Base-by-base conservation (phyloP, 768 basidiomycete genomes). In the Termitomyces sp. region DNA sequence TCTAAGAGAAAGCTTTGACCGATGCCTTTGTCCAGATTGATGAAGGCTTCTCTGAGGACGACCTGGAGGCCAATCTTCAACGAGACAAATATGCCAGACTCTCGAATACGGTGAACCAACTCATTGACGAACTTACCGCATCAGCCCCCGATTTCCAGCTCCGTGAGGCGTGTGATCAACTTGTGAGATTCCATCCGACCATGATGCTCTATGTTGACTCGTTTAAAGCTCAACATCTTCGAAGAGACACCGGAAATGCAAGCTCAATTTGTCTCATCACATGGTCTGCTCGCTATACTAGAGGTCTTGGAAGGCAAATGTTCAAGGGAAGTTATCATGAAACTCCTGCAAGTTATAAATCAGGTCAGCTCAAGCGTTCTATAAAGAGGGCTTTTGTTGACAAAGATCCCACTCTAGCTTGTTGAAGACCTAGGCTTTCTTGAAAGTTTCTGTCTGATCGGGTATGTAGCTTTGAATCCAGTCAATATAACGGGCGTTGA, bases 381-480 rank as follows among this genome's bases (percentile, higher is more conserved):
- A 5, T 5, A 26, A 14, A 28, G 15, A 35, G 21, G n/a, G 31
- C n/a, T 47, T 23, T 15, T 21, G 2, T n/a, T 49, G n/a, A 51
- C 12, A 28, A n/a, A 28, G 40, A 19, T 56, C 30, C 26, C 40
- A 21, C 50, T 28, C 26, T n/a, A 86, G 85, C 75, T 86, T 40
- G 84, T 85, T 37, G 78, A 80, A 5, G 94, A 98, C 64, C 77
- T 92, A 26, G 89, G 86, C 3, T 87, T 91, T 65, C 72, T 98
- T 64, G 97, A 99, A 70, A 93, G 94, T 63, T 93, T 98, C 73
- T 98, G 96, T 71, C 76, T 98, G 53, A 89, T 94, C 64, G 90
- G 89, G 85, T 86, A 63, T 38, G 81, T 67, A 37, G 12, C 6
- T 28, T 10, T n/a, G 26, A 28, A 40, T 40, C 26, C 35, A 47